Evolutionary conservation across 2,329 filamentous ascomycete genomes (phyloP).

Genomic region (Fonsecaea nubica): DNA sequence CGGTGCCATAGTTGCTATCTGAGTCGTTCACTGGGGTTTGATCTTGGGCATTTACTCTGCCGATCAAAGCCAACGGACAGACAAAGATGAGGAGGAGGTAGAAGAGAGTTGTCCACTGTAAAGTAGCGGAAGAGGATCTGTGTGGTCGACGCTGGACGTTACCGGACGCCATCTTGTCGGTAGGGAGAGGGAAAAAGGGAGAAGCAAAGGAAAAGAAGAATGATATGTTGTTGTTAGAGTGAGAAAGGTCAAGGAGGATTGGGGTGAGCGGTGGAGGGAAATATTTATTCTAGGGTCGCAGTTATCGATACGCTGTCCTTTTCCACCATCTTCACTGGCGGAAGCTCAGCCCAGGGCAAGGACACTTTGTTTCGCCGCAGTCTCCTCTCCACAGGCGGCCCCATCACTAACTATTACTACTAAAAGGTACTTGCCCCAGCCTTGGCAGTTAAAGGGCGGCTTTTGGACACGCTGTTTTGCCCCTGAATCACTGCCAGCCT

Average conservation of each 20-base stretch:
- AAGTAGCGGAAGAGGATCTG: slow-evolving; percentile 47
- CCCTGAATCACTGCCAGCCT: slow-evolving; percentile 24
- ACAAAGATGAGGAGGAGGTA: slow-evolving; percentile 90
- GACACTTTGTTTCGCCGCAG: slow-evolving; percentile 11
- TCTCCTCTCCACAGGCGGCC: neutral
- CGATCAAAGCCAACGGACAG: slow-evolving; percentile 82
- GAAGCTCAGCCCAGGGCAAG: slow-evolving; percentile 1
- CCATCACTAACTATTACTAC: neutral
- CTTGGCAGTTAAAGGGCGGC: slow-evolving; percentile 10
- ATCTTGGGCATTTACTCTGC: slow-evolving; percentile 74
- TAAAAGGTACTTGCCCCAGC: neutral
- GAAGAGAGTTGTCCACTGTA: slow-evolving; percentile 85
- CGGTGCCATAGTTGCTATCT: slow-evolving; percentile 74
- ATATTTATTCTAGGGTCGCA: slow-evolving; percentile 33
- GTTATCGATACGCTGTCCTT: slow-evolving; percentile 38
- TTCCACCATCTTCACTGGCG: slow-evolving; percentile 25
- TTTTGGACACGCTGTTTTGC: slow-evolving; percentile 13
- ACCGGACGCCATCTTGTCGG: slow-evolving; percentile 24
- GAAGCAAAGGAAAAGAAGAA: slow-evolving; percentile 12
- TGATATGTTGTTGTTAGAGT: slow-evolving; percentile 8
- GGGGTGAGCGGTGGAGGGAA: slow-evolving; percentile 23
- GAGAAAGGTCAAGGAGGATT: slow-evolving; percentile 16
- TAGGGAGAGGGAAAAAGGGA: neutral
- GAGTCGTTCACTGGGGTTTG: slow-evolving; percentile 67
- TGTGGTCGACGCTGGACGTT: slow-evolving; percentile 38